Percentiles rank a stretch among this genome's conserved stretches.
Evolutionary conservation across 1,284 basidiomycete genomes (phyloP).

Genomic region (Apiotrichum sp.): DNA sequence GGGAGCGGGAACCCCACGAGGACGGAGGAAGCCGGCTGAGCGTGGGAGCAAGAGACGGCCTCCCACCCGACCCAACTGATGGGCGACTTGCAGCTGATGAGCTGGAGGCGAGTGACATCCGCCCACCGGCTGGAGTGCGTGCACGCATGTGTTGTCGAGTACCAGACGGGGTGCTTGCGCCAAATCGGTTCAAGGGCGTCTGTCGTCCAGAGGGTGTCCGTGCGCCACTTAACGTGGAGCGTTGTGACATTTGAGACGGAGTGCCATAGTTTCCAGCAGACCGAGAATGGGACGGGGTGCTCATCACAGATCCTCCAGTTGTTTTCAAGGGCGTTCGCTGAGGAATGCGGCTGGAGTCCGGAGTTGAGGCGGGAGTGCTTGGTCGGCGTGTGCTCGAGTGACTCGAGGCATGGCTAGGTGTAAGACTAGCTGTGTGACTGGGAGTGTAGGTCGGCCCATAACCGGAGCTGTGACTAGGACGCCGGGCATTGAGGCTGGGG

Average conservation of each 20-base stretch:
- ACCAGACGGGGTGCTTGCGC: neutral
- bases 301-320: neutral
- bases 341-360: neutral
- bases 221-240: neutral
- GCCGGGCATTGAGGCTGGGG: neutral
- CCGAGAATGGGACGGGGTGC: neutral
- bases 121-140: neutral
- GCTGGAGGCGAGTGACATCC: neutral
- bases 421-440: neutral
- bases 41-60: constrained; percentile 6
- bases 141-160: neutral
- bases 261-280: neutral
- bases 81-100: neutral
- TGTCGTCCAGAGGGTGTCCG: neutral
- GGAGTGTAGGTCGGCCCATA: neutral
- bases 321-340: neutral
- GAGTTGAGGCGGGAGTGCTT: neutral
- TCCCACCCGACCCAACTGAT: neutral
- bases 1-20: constrained; percentile 27
- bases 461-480: too few species aligned
- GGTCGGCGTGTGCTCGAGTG: neutral
- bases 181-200: neutral
- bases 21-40: constrained; percentile 23
- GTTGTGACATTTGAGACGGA: neutral
- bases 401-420: neutral